A percentile compares a stretch with the other conserved stretches of the same genome.
Conservation (phyloP, 2,329 filamentous ascomycete genomes). For the Eutypa lata region DNA sequence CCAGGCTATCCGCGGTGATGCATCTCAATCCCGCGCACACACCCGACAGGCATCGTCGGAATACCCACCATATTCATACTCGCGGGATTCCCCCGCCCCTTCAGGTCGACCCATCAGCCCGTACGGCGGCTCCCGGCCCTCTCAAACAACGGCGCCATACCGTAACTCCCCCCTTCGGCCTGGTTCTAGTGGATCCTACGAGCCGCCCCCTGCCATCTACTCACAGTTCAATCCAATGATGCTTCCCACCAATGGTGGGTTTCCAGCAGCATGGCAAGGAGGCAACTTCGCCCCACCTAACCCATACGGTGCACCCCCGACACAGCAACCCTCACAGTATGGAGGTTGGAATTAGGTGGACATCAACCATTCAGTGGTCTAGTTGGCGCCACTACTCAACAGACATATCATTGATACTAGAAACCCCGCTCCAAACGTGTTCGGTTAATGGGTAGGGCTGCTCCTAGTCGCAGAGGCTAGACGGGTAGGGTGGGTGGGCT, state of each 20-base stretch:
- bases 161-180: constrained; percentile 51
- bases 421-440: no score
- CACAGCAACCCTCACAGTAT: constrained; percentile 12
- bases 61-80: constrained; percentile 28
- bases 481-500: no score
- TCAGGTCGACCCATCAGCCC: constrained; percentile 44
- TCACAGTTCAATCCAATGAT: constrained; percentile 25
- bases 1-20: constrained; percentile 20
- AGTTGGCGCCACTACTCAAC: no score
- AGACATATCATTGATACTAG: no score
- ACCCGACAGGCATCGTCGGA: constrained; percentile 42
- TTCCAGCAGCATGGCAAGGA: constrained; percentile 19
- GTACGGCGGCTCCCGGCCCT: constrained; percentile 37
- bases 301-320: constrained; percentile 8
- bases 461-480: no score
- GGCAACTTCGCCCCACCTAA: constrained; percentile 12
- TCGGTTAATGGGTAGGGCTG: no score
- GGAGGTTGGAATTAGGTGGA: constrained; percentile 10
- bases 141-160: constrained; percentile 41
- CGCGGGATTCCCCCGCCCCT: constrained; percentile 24
- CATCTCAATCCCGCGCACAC: constrained; percentile 30
- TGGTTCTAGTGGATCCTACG: constrained; percentile 42
- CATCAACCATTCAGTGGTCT: no score
- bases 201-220: constrained; percentile 35
- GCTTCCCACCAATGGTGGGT: constrained; percentile 8